Evolutionary conservation across 1,284 basidiomycete species (phyloP).

Genomic region (Apiotrichum siamense): DNA sequence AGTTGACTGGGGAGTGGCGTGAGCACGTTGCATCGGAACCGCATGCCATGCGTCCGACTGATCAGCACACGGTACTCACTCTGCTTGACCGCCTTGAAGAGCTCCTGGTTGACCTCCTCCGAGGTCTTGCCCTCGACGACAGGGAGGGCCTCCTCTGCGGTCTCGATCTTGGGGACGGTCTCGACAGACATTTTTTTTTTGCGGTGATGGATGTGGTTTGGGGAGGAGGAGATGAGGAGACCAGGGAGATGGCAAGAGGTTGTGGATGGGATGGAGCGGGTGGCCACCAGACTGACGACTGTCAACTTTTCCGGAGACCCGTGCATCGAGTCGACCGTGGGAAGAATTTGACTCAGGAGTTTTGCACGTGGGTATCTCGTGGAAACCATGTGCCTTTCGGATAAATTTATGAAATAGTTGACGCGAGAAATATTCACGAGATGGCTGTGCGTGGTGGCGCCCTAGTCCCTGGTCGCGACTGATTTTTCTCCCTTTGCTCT

Average conservation of each 20-base stretch:
- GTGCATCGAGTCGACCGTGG: no score
- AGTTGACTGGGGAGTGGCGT: conserved; percentile 87
- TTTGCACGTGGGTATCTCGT: neutral
- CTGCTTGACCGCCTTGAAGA: conserved; percentile 36
- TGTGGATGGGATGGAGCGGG: no score
- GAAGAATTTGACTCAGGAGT: neutral
- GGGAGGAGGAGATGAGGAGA: no score
- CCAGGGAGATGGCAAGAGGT: no score
- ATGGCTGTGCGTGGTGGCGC: neutral
- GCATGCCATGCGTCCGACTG: no score
- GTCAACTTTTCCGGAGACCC: neutral
- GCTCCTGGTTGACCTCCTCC: conserved; percentile 31
- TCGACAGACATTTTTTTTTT: conserved; percentile 14
- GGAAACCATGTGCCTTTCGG: neutral
- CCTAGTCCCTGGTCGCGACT: neutral
- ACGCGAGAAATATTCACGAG: neutral
- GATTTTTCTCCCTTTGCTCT: neutral
- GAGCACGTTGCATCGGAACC: no score
- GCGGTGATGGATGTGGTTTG: neutral
- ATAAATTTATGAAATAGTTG: no score
- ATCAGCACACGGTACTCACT: no score
- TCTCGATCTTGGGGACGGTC: conserved; percentile 14
- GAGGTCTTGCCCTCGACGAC: conserved; percentile 32
- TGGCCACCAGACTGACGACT: no score
- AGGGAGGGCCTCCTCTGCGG: conserved; percentile 19